Evolutionary conservation across 1,284 basidiomycete species (phyloP).

Genomic region (Tausonia pullulans): DNA sequence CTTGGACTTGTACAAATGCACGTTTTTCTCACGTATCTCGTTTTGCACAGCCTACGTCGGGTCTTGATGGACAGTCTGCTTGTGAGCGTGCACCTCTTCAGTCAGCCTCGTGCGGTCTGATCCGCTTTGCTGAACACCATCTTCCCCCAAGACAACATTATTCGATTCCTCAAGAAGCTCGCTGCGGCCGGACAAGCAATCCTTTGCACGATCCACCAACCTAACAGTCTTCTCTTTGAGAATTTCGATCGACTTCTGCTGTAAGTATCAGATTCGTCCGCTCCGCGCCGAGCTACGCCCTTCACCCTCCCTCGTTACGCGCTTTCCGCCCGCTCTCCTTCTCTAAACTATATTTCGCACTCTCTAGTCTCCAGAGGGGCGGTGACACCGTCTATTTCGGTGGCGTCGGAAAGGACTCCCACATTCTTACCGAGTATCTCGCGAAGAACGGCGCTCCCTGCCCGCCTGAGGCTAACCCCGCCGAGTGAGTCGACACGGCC

Average conservation of each 20-base stretch:
- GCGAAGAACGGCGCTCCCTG: conserved; percentile 42
- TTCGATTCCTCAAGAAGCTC: conserved; percentile 48
- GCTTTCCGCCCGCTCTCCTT: background rate
- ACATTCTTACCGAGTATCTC: conserved; percentile 44
- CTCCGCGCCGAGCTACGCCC: conserved; percentile 23
- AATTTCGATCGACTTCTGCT: conserved; percentile 44
- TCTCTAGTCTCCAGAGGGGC: conserved; percentile 30
- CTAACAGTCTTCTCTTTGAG: conserved; percentile 44
- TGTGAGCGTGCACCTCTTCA: conserved; percentile 32
- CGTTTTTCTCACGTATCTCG: background rate
- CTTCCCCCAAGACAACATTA: conserved; percentile 45
- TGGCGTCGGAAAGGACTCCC: conserved; percentile 42
- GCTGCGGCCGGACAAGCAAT: conserved; percentile 61
- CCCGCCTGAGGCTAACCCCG: conserved; percentile 42
- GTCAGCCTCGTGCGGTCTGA: too few species aligned
- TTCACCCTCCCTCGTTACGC: too few species aligned
- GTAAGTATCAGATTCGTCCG: conserved; percentile 19
- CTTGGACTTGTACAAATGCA: background rate
- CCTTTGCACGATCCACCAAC: conserved; percentile 36
- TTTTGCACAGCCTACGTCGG: conserved; percentile 25
- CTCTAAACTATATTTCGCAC: background rate
- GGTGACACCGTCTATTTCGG: conserved; percentile 47
- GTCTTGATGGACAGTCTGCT: conserved; percentile 77
- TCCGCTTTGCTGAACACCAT: too few species aligned
- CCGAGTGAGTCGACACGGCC: conserved; percentile 27